Percentiles rank a stretch among this genome's conserved stretches.
These are phyloP conservation scores for Neurospora sp. DNA, from an alignment of 495 filamentous ascomycete species.

Conservation along the genomic window DNA sequence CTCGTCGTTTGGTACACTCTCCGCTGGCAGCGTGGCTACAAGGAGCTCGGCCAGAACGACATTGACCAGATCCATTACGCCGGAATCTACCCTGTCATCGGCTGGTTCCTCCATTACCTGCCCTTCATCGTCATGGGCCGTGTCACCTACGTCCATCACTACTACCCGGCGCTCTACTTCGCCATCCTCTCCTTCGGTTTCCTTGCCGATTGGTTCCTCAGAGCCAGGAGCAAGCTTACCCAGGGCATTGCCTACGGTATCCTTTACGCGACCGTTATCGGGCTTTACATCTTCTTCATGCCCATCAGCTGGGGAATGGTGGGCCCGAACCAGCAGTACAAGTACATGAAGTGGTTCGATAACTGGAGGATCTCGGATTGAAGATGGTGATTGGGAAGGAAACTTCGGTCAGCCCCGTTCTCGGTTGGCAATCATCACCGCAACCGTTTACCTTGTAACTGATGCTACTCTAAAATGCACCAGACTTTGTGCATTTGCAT, in stretches of 20 bases:
- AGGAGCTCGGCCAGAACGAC: conserved; percentile 66
- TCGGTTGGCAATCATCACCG: background rate
- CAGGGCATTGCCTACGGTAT: conserved; percentile 56
- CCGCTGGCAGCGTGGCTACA: conserved; percentile 92
- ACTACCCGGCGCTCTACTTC: conserved; percentile 98
- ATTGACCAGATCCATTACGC: conserved; percentile 93
- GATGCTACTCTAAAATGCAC: background rate
- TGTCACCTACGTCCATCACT: conserved; percentile 98
- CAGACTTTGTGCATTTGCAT: background rate
- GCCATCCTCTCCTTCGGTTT: conserved; percentile 87
- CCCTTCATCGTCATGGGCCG: conserved; percentile 96
- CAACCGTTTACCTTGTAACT: background rate
- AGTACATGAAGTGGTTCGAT: conserved; percentile 85
- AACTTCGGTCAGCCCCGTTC: background rate
- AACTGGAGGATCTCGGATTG: conserved; percentile 57
- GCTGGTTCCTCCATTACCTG: conserved; percentile 93
- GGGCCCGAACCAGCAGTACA: conserved; percentile 72
- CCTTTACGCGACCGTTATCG: conserved; percentile 63
- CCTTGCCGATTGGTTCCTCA: conserved; percentile 71
- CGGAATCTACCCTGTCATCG: conserved; percentile 81
- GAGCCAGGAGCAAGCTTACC: conserved; percentile 47
- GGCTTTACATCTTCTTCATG: conserved; percentile 78
- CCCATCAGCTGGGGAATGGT: conserved; percentile 97
- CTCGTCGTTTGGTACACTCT: conserved; percentile 77
- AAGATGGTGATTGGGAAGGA: background rate